These are phyloP conservation scores for Anthracocystis panici-leucophaei DNA, from an alignment of 1,284 basidiomycete species.

Conservation along the genomic window DNA sequence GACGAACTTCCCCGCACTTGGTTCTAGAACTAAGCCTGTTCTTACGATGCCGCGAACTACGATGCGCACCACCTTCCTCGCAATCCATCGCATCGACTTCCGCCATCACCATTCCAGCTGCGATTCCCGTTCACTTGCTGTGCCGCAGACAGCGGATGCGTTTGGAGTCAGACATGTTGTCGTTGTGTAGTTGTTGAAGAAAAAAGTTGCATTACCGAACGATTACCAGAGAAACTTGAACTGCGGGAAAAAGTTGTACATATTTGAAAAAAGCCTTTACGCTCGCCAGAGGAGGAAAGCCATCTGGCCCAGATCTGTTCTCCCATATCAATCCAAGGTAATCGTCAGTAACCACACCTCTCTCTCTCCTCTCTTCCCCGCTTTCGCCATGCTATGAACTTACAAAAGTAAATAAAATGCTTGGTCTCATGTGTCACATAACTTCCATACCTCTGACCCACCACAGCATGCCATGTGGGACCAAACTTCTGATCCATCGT, in stretches of 20 bases:
- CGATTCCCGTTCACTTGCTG: no score
- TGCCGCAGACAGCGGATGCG: not conserved
- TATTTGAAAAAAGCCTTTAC: constrained; percentile 10
- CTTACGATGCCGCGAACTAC: no score
- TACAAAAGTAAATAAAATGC: constrained; percentile 70
- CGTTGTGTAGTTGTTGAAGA: not conserved
- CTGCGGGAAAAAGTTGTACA: no score
- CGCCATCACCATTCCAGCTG: no score
- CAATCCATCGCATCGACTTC: not conserved
- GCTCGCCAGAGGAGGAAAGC: constrained; percentile 69
- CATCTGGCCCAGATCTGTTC: constrained; percentile 64
- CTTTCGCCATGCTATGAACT: constrained; percentile 25
- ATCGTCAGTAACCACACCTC: not conserved
- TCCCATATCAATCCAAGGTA: not conserved
- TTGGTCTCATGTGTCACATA: constrained; percentile 84
- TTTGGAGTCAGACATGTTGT: not conserved
- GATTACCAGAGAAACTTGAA: no score
- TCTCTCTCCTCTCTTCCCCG: not conserved
- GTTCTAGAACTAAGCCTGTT: no score
- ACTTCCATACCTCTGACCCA: constrained; percentile 90
- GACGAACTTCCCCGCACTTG: not conserved
- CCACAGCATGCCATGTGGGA: constrained; percentile 96
- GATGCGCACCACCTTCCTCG: not conserved
- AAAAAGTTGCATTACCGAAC: no score
- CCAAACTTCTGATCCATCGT: constrained; percentile 92